Base-by-base conservation (phyloP, 768 basidiomycete species). In the Amanita rubescens region DNA sequence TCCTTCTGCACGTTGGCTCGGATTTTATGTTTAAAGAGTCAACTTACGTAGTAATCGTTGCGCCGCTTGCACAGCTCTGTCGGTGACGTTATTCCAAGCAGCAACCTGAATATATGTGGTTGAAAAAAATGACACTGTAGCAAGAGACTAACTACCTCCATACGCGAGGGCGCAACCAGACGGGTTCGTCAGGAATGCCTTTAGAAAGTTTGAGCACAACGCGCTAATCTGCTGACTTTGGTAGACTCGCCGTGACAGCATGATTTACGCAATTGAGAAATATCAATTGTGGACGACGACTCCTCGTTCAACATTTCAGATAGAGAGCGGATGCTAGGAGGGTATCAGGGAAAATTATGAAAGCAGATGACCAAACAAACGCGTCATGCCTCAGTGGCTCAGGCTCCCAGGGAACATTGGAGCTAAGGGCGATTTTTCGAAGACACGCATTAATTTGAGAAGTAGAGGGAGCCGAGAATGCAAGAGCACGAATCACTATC, bases 161-260 rank as follows among this genome's bases (percentile, higher is more conserved):
- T 60, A 87, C 73, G 39, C 85, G 75, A 25, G 87, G 85, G 38
- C 88, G 77, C 57, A 90, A 71, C 85, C 87, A 90, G 4, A 75
- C 68, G 39, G 88, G 88, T 59, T 85, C 75, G 58, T 86, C 80
- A 46, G 87, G 85, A 43, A 90, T 77, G 54, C 87, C 87, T 90
- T 38, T 34, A 42, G 48, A 53, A 49, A 37, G 57, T 62, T 55
- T 55, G 48, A 56, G 38, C 22, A 41, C 39, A 19, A 33, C 33
- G 41, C 15, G 24, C n/a, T 35, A n/a, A 49, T 43, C 25, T 46
- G 24, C 25, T 30, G 20, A 43, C 24, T 5, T 34, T 15, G 17
- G 11, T 27, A 27, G 46, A 62, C 74, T 39, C 69, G 87, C 88
- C 88, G 58, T 75, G 76, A 25, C 74, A 65, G 63, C 85, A 87